phyloP scores from a whole-genome alignment of 176 grass and related monocot genomes.

The Saccharum spontaneum region DNA sequence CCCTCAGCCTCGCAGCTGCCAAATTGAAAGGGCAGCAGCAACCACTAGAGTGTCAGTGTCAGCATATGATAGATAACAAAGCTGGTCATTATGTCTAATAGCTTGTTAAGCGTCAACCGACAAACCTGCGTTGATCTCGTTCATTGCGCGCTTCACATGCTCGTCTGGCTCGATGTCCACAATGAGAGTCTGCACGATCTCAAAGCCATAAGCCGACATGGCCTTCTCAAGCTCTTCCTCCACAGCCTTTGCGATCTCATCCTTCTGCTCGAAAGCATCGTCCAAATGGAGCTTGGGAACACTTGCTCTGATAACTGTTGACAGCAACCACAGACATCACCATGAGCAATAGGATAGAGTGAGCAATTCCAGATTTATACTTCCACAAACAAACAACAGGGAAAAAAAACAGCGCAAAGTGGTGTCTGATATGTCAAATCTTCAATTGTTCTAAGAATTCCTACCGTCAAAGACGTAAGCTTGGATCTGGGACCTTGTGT shows the following conservation, averaged over 20 bases:
- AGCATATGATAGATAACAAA: neutral
- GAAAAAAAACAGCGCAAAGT: neutral
- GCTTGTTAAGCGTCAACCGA: neutral
- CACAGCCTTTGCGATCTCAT: slow-evolving; percentile 73
- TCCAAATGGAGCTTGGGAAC: slow-evolving; percentile 76
- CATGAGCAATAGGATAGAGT: neutral
- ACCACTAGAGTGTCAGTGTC: neutral
- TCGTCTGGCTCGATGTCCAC: slow-evolving; percentile 85
- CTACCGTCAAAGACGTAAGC: slow-evolving; percentile 88
- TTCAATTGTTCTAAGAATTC: neutral
- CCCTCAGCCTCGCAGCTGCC: slow-evolving; percentile 73
- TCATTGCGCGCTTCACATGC: slow-evolving; percentile 79
- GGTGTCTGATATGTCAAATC: neutral
- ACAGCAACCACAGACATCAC: neutral
- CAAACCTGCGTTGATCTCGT: slow-evolving; percentile 86
- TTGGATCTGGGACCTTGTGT: slow-evolving; percentile 86
- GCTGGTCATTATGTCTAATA: neutral
- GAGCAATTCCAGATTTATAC: neutral
- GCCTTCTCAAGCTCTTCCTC: slow-evolving; percentile 90
- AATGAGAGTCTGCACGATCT: slow-evolving; percentile 63
- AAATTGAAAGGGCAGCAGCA: neutral
- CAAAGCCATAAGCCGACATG: slow-evolving; percentile 60
- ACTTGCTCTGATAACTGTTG: slow-evolving; percentile 74
- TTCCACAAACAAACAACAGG: neutral
- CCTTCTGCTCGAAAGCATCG: slow-evolving; percentile 81